Evolutionary conservation across 495 filamentous ascomycete genomes (phyloP).

Genomic region (Neurospora sp.): DNA sequence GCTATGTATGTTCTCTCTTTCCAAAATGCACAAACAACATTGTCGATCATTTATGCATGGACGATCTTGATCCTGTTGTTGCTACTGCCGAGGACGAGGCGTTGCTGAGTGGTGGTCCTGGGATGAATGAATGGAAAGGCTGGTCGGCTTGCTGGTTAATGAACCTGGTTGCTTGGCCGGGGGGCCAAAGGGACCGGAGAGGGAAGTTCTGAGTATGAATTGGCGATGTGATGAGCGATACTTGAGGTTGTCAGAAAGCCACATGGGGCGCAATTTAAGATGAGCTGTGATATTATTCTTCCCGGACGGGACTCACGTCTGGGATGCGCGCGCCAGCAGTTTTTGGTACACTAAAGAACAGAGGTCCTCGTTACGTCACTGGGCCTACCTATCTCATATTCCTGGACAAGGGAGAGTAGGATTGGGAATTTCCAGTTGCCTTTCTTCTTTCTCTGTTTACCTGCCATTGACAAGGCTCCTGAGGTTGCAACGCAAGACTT

Average conservation of each 20-base stretch:
- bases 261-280: not conserved
- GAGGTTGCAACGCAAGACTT: not conserved
- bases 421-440: not conserved
- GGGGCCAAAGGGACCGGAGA: not conserved
- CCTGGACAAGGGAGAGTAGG: not conserved
- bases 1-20: not conserved
- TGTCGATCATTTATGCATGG: not conserved
- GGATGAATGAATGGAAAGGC: not conserved
- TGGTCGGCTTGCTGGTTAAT: not conserved
- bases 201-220: not conserved
- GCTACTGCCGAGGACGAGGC: not conserved
- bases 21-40: not conserved
- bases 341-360: not conserved
- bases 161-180: not conserved
- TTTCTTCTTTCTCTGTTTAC: not conserved
- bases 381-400: not conserved
- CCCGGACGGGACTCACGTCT: not conserved
- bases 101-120: not conserved
- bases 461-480: not conserved
- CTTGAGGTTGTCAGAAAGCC: not conserved
- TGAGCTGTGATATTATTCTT: not conserved
- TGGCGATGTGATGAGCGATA: not conserved
- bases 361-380: not conserved
- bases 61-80: not conserved
- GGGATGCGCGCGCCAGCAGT: not conserved